These are phyloP conservation scores for Dictyostelium capitatum DNA, from an alignment of 78 protist genomes.

Conservation along the genomic window DNA sequence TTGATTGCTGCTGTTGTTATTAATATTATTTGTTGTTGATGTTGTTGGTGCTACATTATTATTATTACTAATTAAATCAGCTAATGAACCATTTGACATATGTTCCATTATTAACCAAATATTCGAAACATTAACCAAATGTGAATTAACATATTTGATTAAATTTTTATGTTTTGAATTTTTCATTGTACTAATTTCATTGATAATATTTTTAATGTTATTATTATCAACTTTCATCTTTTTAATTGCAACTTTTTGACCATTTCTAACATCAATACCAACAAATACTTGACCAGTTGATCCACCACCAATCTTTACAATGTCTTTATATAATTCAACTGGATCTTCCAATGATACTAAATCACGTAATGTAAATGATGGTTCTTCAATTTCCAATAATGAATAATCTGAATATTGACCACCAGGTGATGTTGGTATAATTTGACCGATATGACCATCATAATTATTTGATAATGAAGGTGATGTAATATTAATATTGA, in stretches of 20 bases:
- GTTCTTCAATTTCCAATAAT: slow-evolving; percentile 39
- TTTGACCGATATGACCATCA: background rate
- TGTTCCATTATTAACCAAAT: slow-evolving; percentile 80
- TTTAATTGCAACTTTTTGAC: slow-evolving; percentile 84
- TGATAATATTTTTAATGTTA: slow-evolving; percentile 63
- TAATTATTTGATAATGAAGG: background rate
- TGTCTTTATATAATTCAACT: slow-evolving; percentile 51
- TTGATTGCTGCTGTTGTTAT: background rate
- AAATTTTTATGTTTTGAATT: slow-evolving; percentile 76
- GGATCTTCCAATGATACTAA: slow-evolving; percentile 82
- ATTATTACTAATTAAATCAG: slow-evolving; percentile 58
- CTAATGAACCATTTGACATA: slow-evolving; percentile 82
- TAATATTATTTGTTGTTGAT: no score
- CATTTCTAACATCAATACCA: slow-evolving; percentile 4
- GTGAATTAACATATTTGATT: slow-evolving; percentile 65
- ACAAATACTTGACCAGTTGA: slow-evolving; percentile 84
- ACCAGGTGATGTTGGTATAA: background rate
- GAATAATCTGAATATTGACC: background rate
- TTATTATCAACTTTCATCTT: slow-evolving; percentile 77
- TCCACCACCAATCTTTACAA: slow-evolving; percentile 87
- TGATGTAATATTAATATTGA: slow-evolving; percentile 7
- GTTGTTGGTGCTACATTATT: background rate
- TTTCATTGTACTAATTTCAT: slow-evolving; percentile 85
- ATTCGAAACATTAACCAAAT: slow-evolving; percentile 51
- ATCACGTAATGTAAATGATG: slow-evolving; percentile 65